A percentile compares a stretch with the other conserved stretches of the same genome.
phyloP scores from a whole-genome alignment of 495 filamentous ascomycete genomes.

The Talaromyces borbonicus region DNA sequence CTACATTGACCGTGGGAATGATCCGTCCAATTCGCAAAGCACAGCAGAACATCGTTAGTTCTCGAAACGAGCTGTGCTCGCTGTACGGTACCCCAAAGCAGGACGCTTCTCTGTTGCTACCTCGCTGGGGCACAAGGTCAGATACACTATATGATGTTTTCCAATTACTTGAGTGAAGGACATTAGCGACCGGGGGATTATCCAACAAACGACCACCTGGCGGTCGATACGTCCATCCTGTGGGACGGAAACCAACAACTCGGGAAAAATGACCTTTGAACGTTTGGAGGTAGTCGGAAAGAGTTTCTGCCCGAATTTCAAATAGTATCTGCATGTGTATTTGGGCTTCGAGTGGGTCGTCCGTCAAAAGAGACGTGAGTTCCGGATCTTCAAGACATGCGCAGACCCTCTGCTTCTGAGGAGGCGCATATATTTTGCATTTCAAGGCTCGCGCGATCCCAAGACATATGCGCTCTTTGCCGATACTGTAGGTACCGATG shows the following conservation, averaged over 20 bases:
- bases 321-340: slow-evolving; percentile 96
- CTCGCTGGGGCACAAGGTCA: slow-evolving; percentile 69
- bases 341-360: slow-evolving; percentile 73
- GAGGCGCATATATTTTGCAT: slow-evolving; percentile 83
- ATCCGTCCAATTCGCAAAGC: slow-evolving; percentile 76
- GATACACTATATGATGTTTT: slow-evolving; percentile 50
- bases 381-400: slow-evolving; percentile 76
- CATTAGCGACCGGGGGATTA: slow-evolving; percentile 52
- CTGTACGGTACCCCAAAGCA: slow-evolving; percentile 92
- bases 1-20: slow-evolving; percentile 91
- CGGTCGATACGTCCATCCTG: slow-evolving; percentile 84
- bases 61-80: slow-evolving; percentile 89
- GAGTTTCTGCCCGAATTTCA: slow-evolving; percentile 79
- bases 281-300: slow-evolving; percentile 74
- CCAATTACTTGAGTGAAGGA: slow-evolving; percentile 70
- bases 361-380: slow-evolving; percentile 64
- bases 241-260: slow-evolving; percentile 85
- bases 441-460: slow-evolving; percentile 80
- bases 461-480: slow-evolving; percentile 92
- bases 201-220: slow-evolving; percentile 51
- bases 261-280: slow-evolving; percentile 70
- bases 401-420: slow-evolving; percentile 75
- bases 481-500: slow-evolving; percentile 94
- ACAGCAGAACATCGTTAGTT: slow-evolving; percentile 89
- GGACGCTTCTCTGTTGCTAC: slow-evolving; percentile 61